Percentiles rank a stretch among this genome's conserved stretches.
These are phyloP conservation scores for Schizonepeta tenuifolia DNA, from an alignment of 257 asterid species.

Conservation along the genomic window DNA sequence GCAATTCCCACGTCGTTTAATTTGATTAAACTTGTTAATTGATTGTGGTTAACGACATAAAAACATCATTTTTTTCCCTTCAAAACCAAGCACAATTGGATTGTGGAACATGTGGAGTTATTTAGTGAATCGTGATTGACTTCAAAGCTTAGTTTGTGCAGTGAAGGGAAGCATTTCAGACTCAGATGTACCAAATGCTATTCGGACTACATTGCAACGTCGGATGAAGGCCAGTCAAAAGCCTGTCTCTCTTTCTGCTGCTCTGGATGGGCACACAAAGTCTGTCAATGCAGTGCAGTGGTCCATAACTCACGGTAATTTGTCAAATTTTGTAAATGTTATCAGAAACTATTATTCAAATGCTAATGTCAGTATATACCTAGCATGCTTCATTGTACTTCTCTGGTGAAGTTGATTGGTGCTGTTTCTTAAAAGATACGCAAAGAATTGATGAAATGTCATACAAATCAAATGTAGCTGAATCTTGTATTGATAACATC, in stretches of 20 bases:
- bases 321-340: slow-evolving; percentile 34
- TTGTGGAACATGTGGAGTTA: not conserved
- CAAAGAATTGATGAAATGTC: not conserved
- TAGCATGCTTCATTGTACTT: slow-evolving; percentile 4
- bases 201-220: slow-evolving; percentile 55
- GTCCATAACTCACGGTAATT: slow-evolving; percentile 77
- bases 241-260: slow-evolving; percentile 47
- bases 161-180: slow-evolving; percentile 66
- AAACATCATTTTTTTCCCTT: not conserved
- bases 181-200: slow-evolving; percentile 55
- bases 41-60: not conserved
- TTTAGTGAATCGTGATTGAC: not conserved
- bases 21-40: not conserved
- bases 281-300: slow-evolving; percentile 82
- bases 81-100: not conserved
- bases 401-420: not conserved
- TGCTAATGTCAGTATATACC: not conserved
- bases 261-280: slow-evolving; percentile 72
- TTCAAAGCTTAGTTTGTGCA: slow-evolving; percentile 22
- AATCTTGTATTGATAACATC: not conserved
- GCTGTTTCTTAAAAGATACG: not conserved
- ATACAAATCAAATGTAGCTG: not conserved
- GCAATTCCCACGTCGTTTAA: slow-evolving; percentile 19
- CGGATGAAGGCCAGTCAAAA: slow-evolving; percentile 43
- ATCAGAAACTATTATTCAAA: slow-evolving; percentile 5